These are phyloP conservation scores for Penicillium sclerotigenum DNA, from an alignment of 2,329 filamentous ascomycete genomes.

Conservation along the genomic window DNA sequence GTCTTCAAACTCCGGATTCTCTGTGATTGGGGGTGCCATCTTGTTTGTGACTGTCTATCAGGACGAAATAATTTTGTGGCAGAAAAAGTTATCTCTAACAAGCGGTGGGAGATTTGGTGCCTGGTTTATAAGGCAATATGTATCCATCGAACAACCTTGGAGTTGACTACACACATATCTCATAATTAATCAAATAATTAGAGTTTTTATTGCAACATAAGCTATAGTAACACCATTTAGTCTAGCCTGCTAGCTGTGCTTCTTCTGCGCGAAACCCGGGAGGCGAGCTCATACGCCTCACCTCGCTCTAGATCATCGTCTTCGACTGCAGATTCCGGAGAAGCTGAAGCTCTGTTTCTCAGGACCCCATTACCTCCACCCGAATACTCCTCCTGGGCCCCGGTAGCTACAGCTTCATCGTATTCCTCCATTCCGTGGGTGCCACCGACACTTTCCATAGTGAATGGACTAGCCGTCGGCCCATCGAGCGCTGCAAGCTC, in stretches of 20 bases:
- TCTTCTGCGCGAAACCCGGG: constrained; percentile 28
- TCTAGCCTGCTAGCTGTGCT: constrained; percentile 27
- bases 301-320: constrained; percentile 42
- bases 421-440: constrained; percentile 50
- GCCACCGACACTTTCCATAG: constrained; percentile 72
- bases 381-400: constrained; percentile 5
- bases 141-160: not conserved
- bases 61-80: constrained; percentile 31
- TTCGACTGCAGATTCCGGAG: constrained; percentile 33
- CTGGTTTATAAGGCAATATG: constrained; percentile 1
- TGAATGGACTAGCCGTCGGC: constrained; percentile 72
- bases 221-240: not conserved
- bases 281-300: constrained; percentile 38
- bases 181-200: not conserved
- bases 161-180: not conserved
- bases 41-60: constrained; percentile 19
- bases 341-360: constrained; percentile 16
- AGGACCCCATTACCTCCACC: constrained; percentile 20
- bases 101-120: constrained; percentile 22
- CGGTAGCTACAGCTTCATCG: constrained; percentile 7
- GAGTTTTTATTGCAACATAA: not conserved
- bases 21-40: constrained; percentile 30
- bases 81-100: constrained; percentile 31
- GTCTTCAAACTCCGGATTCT: constrained; percentile 25
- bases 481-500: constrained; percentile 65